Evolutionary conservation across 345 rosid genomes (phyloP).

Genomic region (Syzygium oleosum): DNA sequence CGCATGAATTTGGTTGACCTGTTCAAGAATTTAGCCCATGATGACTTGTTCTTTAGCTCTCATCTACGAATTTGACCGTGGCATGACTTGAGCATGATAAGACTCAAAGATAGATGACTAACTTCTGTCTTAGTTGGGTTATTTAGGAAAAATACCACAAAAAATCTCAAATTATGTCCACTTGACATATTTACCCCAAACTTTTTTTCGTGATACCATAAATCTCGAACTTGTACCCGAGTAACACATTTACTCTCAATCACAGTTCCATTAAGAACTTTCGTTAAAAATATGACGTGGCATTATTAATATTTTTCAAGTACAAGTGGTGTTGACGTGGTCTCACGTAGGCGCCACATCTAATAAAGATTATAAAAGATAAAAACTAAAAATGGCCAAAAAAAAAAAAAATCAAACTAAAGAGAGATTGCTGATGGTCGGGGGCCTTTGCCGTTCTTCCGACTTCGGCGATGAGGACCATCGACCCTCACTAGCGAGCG

Average conservation of each 20-base stretch:
- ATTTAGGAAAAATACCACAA: neutral
- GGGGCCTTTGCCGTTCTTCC: fast-evolving
- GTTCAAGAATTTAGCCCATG: neutral
- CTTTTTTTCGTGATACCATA: neutral
- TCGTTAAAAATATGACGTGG: too few relatives aligned
- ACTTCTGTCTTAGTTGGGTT: neutral
- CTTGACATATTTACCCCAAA: fast-evolving
- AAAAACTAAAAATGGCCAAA: too few relatives aligned
- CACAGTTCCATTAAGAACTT: neutral
- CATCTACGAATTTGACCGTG: neutral
- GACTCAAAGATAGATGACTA: neutral
- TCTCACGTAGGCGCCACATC: too few relatives aligned
- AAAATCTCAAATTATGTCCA: neutral
- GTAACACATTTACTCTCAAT: fast-evolving
- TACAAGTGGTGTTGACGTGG: too few relatives aligned
- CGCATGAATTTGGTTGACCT: neutral
- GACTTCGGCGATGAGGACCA: neutral
- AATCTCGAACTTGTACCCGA: too few relatives aligned
- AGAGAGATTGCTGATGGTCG: neutral
- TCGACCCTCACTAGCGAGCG: neutral
- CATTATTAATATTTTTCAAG: too few relatives aligned
- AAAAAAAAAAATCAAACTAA: too few relatives aligned
- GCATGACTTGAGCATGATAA: neutral
- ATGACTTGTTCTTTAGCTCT: neutral
- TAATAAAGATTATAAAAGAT: too few relatives aligned